Percentiles rank a stretch among this genome's conserved stretches.
phyloP scores from a whole-genome alignment of 1,139 yeast species.

The Saccharomyces hybrid region DNA sequence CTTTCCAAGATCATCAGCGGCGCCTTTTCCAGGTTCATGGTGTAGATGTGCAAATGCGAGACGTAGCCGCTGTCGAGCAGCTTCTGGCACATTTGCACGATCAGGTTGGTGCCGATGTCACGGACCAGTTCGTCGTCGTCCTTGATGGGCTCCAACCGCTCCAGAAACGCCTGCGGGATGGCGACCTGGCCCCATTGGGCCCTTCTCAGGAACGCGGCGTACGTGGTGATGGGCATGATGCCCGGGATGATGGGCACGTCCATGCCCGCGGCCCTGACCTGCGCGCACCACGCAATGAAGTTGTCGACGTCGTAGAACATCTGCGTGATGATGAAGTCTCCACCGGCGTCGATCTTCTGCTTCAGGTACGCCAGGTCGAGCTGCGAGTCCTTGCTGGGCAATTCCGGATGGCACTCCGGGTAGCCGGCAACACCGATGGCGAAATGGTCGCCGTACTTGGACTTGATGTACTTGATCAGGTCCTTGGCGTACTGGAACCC shows the following conservation, averaged over 20 bases:
- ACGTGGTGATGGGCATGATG: constrained; percentile 95
- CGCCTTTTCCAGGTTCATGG: constrained; percentile 91
- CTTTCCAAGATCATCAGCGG: constrained; percentile 81
- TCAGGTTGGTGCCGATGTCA: constrained; percentile 74
- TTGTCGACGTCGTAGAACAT: constrained; percentile 85
- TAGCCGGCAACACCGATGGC: constrained; percentile 75
- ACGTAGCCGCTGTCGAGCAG: constrained; percentile 66
- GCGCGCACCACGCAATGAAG: constrained; percentile 74
- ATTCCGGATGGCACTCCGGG: constrained; percentile 75
- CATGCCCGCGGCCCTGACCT: constrained; percentile 68
- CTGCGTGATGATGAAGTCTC: constrained; percentile 87
- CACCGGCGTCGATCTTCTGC: constrained; percentile 90
- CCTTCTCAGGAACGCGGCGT: constrained; percentile 84
- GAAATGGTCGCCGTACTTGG: constrained; percentile 54
- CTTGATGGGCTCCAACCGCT: constrained; percentile 69
- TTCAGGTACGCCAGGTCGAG: constrained; percentile 57
- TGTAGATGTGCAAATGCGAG: constrained; percentile 87
- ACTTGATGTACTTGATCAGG: constrained; percentile 47
- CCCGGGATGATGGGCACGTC: constrained; percentile 91
- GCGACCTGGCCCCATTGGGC: constrained; percentile 88
- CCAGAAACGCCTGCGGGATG: constrained; percentile 68
- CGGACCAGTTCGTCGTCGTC: constrained; percentile 88
- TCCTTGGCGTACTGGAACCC: constrained; percentile 71
- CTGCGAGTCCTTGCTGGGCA: constrained; percentile 43
- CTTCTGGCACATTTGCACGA: constrained; percentile 75